phyloP scores from a whole-genome alignment of 805 yeast species.

The Saccharomyces mikatae region DNA sequence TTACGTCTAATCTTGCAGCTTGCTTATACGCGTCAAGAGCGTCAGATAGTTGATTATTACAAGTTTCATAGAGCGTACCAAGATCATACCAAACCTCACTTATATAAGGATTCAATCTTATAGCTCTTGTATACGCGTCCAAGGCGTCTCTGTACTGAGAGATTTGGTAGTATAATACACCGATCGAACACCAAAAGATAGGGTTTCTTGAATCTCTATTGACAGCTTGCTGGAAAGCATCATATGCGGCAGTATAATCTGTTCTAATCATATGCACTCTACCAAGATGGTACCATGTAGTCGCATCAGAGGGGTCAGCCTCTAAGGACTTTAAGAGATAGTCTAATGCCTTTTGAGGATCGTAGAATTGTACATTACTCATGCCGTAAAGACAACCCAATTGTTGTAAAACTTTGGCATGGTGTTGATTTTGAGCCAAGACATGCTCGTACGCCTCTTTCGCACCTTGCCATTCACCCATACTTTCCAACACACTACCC shows the following conservation, averaged over 20 bases:
- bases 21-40: slow-evolving; percentile 96
- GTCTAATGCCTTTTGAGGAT: slow-evolving; percentile 74
- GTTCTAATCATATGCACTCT: slow-evolving; percentile 94
- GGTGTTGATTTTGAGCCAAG: slow-evolving; percentile 79
- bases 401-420: slow-evolving; percentile 92
- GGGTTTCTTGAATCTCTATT: slow-evolving; percentile 95
- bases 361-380: slow-evolving; percentile 54
- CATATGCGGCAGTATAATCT: slow-evolving; percentile 93
- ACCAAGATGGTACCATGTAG: slow-evolving; percentile 94
- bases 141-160: slow-evolving; percentile 93
- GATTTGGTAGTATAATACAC: slow-evolving; percentile 92
- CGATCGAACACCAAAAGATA: slow-evolving; percentile 94
- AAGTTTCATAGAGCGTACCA: slow-evolving; percentile 93
- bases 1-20: slow-evolving; percentile 92
- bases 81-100: slow-evolving; percentile 98
- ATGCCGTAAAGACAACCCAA: slow-evolving; percentile 85
- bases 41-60: slow-evolving; percentile 90
- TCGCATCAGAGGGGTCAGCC: slow-evolving; percentile 84
- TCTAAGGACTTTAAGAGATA: slow-evolving; percentile 82
- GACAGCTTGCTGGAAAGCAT: slow-evolving; percentile 97
- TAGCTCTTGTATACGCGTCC: slow-evolving; percentile 96
- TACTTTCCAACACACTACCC: slow-evolving; percentile 91
- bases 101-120: slow-evolving; percentile 88
- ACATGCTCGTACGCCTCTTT: slow-evolving; percentile 94
- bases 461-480: slow-evolving; percentile 84